Base-by-base conservation (phyloP, 257 asterid genomes). In the Solanum dulcamara region DNA sequence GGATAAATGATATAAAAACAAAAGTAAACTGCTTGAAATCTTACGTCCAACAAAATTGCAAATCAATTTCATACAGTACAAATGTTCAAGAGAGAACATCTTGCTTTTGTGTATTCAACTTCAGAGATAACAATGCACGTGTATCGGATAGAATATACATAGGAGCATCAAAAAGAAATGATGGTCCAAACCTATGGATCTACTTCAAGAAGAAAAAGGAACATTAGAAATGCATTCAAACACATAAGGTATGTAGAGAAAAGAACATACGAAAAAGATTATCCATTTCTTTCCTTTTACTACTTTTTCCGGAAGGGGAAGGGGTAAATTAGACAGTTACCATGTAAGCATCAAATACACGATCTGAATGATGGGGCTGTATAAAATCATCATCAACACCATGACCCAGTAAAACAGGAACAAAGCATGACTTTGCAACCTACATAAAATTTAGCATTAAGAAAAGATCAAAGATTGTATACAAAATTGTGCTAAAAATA, bases 321-420 rank as follows among this genome's bases (percentile, higher is more conserved):
- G 28, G 83, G 42, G 15, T 48, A 79, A 48, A 28, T 79, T 79
- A 48, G 81, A 84, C 51, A 83, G 44, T 88, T 93, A 96, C 99
- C 95, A 90, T 91, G 90, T 94, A 96, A 80, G 94, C 96, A 46
- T 93, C 94, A 85, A 85, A 93, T 81, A 96, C 89, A 37, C 93
- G 93, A 88, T 96, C 99, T 83, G 99, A 94, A 85, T 96, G 99
- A 92, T 93, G 98, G 85, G 99, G 99, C 70, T 89, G 94, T 87
- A 96, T 94, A 91, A 96, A 96, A 89, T 96, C 98, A 81, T 96
- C 99, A 3, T 93, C 99, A 59, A 87, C 89, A 40, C 94, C 98
- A 88, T 96, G 99, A 84, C 99, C 98, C 84, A 96, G 91, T 38
- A 96, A 87, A 86, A 89, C 98, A 1, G 99, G 99, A 81, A 96